Evolutionary conservation across 2,329 filamentous ascomycete genomes (phyloP), one percentile per base, ranked within the genome.

Genomic region (Basipetospora chlamydospora): DNA sequence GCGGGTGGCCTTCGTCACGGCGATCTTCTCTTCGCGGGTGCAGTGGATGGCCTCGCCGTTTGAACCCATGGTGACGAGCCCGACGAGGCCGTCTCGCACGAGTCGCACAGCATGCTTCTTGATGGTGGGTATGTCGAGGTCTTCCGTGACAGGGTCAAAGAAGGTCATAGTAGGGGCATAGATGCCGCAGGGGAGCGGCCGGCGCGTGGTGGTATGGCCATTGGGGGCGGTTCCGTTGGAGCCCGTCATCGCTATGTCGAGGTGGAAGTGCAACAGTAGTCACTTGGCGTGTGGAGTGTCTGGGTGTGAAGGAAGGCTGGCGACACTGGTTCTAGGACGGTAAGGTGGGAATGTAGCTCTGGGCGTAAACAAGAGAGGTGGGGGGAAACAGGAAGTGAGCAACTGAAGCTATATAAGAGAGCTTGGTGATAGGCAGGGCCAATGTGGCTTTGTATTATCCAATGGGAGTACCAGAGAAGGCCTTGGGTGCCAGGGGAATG

Each of bases 151-250:
- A 6, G 79, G 68, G 58, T 88, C 66, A 64, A 93, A 93, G 57
- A 93, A 92, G 49, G 84, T 92, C 77, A 90, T 84, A 42, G 81
- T 88, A 18, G 85, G 85, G 41, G 81, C 81, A 58, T 90, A 92
- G 54, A 90, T 86, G 54, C 84, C 83, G 50, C 79, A 78, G 30
- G 80, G 79, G 38, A 92, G 71, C 44, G 77, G 67, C 40, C 68
- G 61, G 42, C 61, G 60, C 21, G 21, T 13, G 9, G 28, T 17
- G n/a, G 34, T 18, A 33, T 36, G 38, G 35, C 44, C 44, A 28
- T 44, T 46, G 15, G 29, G n/a, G 29, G 37, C 15, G 26, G 21
- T 38, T 30, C 43, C 43, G 39, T 46, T 45, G 37, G 43, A 33
- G 33, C 32, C 40, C 28, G 44, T 41, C 43, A 45, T 46, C 35